phyloP scores from a whole-genome alignment of 2,329 filamentous ascomycete genomes.

The Thielaviopsis populi region DNA sequence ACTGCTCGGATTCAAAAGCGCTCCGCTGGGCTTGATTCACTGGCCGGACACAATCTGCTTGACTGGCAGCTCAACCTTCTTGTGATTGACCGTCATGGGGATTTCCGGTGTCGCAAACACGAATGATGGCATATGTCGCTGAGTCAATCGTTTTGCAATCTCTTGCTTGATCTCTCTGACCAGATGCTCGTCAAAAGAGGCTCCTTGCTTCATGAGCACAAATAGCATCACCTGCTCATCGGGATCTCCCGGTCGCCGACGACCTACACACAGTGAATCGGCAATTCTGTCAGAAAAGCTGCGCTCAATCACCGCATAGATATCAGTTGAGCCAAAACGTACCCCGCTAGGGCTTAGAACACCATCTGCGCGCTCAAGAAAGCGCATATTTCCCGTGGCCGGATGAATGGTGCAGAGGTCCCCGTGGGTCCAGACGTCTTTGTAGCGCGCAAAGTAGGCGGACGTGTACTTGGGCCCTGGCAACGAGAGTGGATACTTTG shows the following conservation, averaged over 20 bases:
- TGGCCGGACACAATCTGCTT: conserved; percentile 72
- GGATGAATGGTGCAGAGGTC: conserved; percentile 65
- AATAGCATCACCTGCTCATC: conserved; percentile 44
- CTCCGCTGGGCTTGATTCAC: conserved; percentile 59
- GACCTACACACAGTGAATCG: conserved; percentile 69
- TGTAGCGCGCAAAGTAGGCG: conserved; percentile 48
- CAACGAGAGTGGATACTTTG: conserved; percentile 18
- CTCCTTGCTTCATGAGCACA: conserved; percentile 40
- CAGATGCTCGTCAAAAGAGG: conserved; percentile 38
- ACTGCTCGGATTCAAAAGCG: conserved; percentile 59
- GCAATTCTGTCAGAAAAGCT: conserved; percentile 46
- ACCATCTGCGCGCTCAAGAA: conserved; percentile 60
- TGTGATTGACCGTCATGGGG: conserved; percentile 68
- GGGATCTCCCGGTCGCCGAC: conserved; percentile 43
- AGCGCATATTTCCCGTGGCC: conserved; percentile 45
- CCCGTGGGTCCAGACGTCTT: conserved; percentile 65
- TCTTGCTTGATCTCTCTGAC: conserved; percentile 45
- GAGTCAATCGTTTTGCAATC: conserved; percentile 51
- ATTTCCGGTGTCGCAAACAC: conserved; percentile 71
- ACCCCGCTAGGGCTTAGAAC: conserved; percentile 69
- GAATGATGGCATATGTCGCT: conserved; percentile 62
- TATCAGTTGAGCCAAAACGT: conserved; percentile 65
- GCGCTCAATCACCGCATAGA: conserved; percentile 58
- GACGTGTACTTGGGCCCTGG: conserved; percentile 42
- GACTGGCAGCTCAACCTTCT: conserved; percentile 72